Percentiles rank a stretch among this genome's conserved stretches.
phyloP scores from a whole-genome alignment of 345 rosid species.

The Firmiana major region DNA sequence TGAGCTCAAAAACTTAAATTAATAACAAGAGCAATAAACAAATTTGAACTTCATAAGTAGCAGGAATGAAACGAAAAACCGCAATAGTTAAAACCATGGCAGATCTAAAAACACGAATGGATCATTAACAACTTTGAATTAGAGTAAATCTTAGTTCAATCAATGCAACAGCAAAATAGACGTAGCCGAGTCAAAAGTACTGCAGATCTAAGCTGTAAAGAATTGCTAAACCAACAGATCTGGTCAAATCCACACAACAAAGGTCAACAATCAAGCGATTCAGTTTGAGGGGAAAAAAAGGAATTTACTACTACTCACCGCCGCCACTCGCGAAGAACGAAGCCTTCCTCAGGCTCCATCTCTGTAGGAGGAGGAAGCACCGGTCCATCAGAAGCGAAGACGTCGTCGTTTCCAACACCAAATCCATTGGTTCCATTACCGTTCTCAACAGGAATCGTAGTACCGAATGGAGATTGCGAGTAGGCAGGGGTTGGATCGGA shows the following conservation, averaged over 20 bases:
- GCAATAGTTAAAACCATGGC: not conserved
- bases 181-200: not conserved
- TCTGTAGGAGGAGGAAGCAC: constrained; percentile 68
- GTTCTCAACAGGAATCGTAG: constrained; percentile 42
- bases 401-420: constrained; percentile 25
- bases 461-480: constrained; percentile 47
- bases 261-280: constrained; percentile 4
- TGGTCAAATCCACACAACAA: constrained; percentile 12
- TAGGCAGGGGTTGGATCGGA: constrained; percentile 41
- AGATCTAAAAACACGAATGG: constrained; percentile 1
- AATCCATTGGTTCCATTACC: constrained; percentile 50
- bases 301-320: constrained; percentile 39
- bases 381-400: constrained; percentile 59
- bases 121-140: not conserved
- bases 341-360: constrained; percentile 64
- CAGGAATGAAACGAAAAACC: not conserved
- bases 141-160: not conserved
- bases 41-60: not conserved
- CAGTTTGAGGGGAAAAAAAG: not conserved
- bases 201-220: constrained; percentile 28
- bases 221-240: constrained; percentile 22
- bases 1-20: not conserved
- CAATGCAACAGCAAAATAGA: constrained; percentile 5
- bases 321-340: constrained; percentile 73
- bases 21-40: not conserved